Conservation (phyloP, 805 yeast species). For the Candida pini region DNA sequence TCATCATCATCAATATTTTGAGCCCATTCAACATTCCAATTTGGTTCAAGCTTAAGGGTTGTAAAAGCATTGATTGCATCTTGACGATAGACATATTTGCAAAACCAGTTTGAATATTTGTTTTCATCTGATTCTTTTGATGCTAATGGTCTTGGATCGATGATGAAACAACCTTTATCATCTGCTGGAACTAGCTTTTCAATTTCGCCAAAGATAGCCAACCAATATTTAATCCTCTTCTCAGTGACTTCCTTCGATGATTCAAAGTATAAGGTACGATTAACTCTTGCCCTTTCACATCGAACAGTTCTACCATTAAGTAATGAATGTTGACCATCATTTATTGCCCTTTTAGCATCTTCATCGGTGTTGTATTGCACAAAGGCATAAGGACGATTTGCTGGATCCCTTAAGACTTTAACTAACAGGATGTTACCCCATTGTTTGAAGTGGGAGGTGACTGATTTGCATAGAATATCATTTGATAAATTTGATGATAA, state of each 20-base stretch:
- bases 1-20: constrained; percentile 61
- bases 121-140: constrained; percentile 9
- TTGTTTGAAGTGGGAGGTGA: constrained; percentile 57
- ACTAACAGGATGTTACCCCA: constrained; percentile 72
- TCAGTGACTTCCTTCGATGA: constrained; percentile 27
- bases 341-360: constrained; percentile 65
- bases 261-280: constrained; percentile 68
- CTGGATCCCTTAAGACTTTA: constrained; percentile 76
- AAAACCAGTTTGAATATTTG: constrained; percentile 49
- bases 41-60: constrained; percentile 46
- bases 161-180: constrained; percentile 31
- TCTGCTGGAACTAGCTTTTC: constrained; percentile 54
- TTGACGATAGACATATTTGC: constrained; percentile 73
- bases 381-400: constrained; percentile 86
- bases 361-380: constrained; percentile 73
- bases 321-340: constrained; percentile 59
- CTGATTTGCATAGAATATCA: constrained; percentile 65
- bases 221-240: constrained; percentile 31
- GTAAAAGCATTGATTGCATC: constrained; percentile 87
- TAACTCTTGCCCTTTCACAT: constrained; percentile 88
- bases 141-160: too few relatives aligned
- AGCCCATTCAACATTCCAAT: constrained; percentile 77
- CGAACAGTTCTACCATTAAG: constrained; percentile 74
- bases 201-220: constrained; percentile 63
- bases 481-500: constrained; percentile 61